Evolutionary conservation across 257 asterid species (phyloP), one percentile per base, ranked within the genome.

Genomic region (Gardenia jasminoides): DNA sequence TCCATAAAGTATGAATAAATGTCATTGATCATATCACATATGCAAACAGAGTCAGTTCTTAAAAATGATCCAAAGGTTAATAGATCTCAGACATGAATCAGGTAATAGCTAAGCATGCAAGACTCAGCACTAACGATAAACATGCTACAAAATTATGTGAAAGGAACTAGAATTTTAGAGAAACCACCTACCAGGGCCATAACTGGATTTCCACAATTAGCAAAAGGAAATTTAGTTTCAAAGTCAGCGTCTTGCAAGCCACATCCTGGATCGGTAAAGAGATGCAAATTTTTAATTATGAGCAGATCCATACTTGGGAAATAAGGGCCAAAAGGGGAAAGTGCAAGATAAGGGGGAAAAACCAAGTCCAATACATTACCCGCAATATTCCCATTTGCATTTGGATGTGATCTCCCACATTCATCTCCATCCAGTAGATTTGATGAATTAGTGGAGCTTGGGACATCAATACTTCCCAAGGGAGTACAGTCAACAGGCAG

Each of bases 181-280:
- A 72, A 50, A 69, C 8, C 59, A 75, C 71, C 67, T 82, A 95
- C 99, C 97, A 92, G 87, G 81, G 88, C 82, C 96, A 92, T 93
- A 75, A 93, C 98, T 36, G 99, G 97, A 85, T 95, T 95, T 71
- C 88, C 97, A 78, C 90, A 84, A 77, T 88, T 84, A 61, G 88
- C 80, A 80, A 95, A 93, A 80, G 96, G 98, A 83, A 95, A 84
- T 66, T 86, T 79, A 84, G 78, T 84, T 75, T 88, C 93, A 47
- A 88, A 54, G 79, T 88, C 94, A 84, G 84, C 81, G 67, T 77
- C 88, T 82, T 76, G 86, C 83, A 79, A 81, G 83, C 83, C 71
- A 73, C 76, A 76, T 76, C 93, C 99, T 95, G 91, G 36, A 80
- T 72, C 82, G 86, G 30, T 43, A 62, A 80, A 82, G 30, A 74